Evolutionary conservation across 257 asterid genomes (phyloP).

Genomic region (Przewalskia tangutica): DNA sequence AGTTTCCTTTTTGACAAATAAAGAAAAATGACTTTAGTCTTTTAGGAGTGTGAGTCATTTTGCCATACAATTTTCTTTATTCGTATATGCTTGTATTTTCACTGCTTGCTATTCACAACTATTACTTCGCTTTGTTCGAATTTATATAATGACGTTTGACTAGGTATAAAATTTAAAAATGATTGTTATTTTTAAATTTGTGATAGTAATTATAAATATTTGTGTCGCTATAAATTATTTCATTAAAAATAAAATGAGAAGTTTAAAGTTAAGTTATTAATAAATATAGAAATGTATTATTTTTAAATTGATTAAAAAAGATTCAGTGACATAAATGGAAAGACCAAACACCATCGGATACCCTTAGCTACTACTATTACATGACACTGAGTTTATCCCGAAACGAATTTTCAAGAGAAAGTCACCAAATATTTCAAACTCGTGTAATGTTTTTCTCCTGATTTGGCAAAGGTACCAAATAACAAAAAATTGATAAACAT

Average conservation of each 20-base stretch:
- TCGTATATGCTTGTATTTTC: not conserved
- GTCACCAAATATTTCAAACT: not conserved
- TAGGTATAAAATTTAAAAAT: too few relatives aligned
- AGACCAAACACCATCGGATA: not conserved
- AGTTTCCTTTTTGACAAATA: too few relatives aligned
- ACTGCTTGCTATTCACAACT: not conserved
- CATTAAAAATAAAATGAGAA: too few relatives aligned
- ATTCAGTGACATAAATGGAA: too few relatives aligned
- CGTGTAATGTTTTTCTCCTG: not conserved
- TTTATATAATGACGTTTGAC: too few relatives aligned
- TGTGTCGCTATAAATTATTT: too few relatives aligned
- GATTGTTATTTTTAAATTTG: too few relatives aligned
- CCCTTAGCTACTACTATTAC: not conserved
- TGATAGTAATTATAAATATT: too few relatives aligned
- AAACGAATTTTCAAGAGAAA: not conserved
- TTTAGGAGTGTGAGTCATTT: not conserved
- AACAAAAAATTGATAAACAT: not conserved
- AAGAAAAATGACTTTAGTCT: not conserved
- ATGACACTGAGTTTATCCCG: not conserved
- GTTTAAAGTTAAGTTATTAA: too few relatives aligned
- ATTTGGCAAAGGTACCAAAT: not conserved
- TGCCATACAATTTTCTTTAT: not conserved
- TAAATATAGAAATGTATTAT: too few relatives aligned
- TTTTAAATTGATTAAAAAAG: too few relatives aligned
- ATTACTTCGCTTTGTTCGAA: too few relatives aligned